Conservation (phyloP, 1,284 basidiomycete genomes). For the Ceratobasidium sp. region DNA sequence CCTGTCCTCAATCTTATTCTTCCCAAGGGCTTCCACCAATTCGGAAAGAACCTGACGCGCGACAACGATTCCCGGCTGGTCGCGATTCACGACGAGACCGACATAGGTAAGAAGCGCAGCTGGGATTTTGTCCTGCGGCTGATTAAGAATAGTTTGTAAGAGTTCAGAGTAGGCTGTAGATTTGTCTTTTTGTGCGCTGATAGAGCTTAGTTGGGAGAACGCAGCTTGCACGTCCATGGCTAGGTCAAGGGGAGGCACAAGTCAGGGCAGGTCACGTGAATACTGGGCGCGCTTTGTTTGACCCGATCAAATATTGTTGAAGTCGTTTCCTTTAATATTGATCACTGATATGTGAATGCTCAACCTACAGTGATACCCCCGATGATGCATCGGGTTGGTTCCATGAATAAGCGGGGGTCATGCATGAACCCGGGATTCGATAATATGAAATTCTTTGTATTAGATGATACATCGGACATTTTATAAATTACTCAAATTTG, state of each 20-base stretch:
- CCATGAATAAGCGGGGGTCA: too few species aligned
- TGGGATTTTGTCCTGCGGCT: conserved; percentile 64
- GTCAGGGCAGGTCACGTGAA: conserved; percentile 19
- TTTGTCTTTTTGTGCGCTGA: conserved; percentile 84
- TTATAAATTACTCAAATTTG: too few species aligned
- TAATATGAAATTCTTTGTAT: too few species aligned
- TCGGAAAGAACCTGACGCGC: conserved; percentile 86
- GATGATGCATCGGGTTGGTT: too few species aligned
- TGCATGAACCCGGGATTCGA: too few species aligned
- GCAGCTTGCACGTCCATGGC: conserved; percentile 59
- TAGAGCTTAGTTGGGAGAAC: conserved; percentile 65
- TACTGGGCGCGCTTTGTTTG: conserved; percentile 29
- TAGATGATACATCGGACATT: too few species aligned
- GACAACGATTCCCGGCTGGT: conserved; percentile 82
- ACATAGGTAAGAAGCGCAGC: conserved; percentile 63
- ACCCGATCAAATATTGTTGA: not conserved
- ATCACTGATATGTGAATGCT: not conserved
- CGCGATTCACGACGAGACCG: conserved; percentile 76
- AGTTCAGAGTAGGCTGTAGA: conserved; percentile 70
- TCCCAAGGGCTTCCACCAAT: conserved; percentile 73
- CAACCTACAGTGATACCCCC: not conserved
- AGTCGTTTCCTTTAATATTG: not conserved
- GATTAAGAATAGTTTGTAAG: conserved; percentile 52
- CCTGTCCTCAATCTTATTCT: conserved; percentile 65
- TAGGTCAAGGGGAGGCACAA: conserved; percentile 38